Conservation (phyloP, 352 stramenopile genomes). For the Nothophytophthora sp. region DNA sequence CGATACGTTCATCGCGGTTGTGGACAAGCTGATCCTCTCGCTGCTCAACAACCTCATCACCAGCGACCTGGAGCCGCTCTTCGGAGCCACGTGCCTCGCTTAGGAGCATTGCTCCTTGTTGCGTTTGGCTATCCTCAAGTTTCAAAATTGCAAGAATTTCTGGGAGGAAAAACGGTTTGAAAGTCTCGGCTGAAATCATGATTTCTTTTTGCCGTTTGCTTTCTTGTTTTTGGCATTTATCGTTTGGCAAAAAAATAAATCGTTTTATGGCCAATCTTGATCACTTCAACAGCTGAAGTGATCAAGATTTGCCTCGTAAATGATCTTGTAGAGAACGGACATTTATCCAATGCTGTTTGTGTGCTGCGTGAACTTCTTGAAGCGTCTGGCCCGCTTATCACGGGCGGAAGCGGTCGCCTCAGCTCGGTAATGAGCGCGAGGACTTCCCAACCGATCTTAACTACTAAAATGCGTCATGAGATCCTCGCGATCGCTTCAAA, state of each 20-base stretch:
- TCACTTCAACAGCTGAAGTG: slow-evolving; percentile 16
- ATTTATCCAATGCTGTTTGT: too few species aligned
- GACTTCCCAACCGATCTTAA: too few species aligned
- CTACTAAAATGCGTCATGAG: too few species aligned
- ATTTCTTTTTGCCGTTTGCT: too few species aligned
- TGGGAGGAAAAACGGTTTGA: background rate
- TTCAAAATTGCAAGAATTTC: background rate
- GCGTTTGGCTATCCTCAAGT: slow-evolving; percentile 5
- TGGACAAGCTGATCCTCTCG: slow-evolving; percentile 43
- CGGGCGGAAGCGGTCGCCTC: too few species aligned
- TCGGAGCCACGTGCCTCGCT: slow-evolving; percentile 43
- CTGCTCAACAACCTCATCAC: slow-evolving; percentile 54
- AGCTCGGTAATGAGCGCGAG: too few species aligned
- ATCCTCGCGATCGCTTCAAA: too few species aligned
- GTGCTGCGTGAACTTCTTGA: too few species aligned
- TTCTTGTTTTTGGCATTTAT: slow-evolving; percentile 11
- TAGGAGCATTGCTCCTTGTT: background rate
- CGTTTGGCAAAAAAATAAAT: background rate
- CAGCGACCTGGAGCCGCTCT: slow-evolving; percentile 34
- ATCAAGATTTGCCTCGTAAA: slow-evolving; percentile 4
- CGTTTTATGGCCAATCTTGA: slow-evolving; percentile 11
- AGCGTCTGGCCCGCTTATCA: too few species aligned
- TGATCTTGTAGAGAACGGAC: too few species aligned
- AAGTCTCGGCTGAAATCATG: too few species aligned
- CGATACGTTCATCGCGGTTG: slow-evolving; percentile 44